Base-by-base conservation (phyloP, 495 filamentous ascomycete species). In the Daldinia concentrica region DNA sequence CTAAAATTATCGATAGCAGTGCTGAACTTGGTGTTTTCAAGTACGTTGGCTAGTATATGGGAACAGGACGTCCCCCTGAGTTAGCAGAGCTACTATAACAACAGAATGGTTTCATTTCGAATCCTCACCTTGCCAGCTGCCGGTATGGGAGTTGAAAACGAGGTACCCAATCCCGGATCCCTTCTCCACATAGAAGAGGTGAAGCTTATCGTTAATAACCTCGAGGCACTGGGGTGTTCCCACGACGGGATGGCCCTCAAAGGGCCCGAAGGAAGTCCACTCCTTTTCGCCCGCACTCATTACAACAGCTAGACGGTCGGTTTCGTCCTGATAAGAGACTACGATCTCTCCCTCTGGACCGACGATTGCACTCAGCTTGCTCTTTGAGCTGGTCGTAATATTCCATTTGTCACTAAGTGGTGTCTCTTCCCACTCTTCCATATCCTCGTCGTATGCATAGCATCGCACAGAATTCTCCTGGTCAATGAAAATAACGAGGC, bases 91-190 rank as follows among this genome's bases (percentile, higher is more conserved):
- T 7, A 32, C 26, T 22, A 9, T 9, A 29, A 26, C 14, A 14
- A 27, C 29, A 2, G 15, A 6, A 8, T 30, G 55, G 11, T 29
- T 4, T 14, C 34, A 56, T n/a, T n/a, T 32, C 3, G 22, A 22
- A 4, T 4, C 26, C 69, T 90, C 85, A 63, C 89, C 89, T 61
- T 86, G 63, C 64, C 88, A 90, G 8, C 79, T 74, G 1, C 85
- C 83, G 19, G 84, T 77, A 27, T 32, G 14, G n/a, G 82, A 32
- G 68, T 90, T 83, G 17, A 90, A 81, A 45, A 81, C 78, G 57
- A 91, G 73, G 68, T 90, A 89, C 0, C 88, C 86, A 82, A 88
- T 87, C 9, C 83, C 81, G 36, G 88, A 86, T 12, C 52, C 43
- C 27, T 62, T 26, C 36, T 67, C 58, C 4, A 72, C 34, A 19